Percentiles rank a stretch among this genome's conserved stretches.
Conservation (phyloP, 768 basidiomycete species). For the Aureoboletus auriporus region DNA sequence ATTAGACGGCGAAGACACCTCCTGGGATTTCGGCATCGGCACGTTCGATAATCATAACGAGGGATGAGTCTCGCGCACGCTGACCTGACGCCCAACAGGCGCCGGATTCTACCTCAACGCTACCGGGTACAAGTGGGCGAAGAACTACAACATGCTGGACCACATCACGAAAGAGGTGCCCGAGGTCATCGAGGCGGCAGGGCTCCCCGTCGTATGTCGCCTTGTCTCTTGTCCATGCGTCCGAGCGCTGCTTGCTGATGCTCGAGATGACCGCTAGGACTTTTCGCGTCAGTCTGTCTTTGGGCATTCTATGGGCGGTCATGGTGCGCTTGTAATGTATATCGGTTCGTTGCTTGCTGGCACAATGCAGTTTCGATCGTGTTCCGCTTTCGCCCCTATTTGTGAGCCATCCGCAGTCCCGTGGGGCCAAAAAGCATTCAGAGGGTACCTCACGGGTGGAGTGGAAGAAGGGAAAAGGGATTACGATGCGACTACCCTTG, state of each 20-base stretch:
- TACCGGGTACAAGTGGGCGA: conserved; percentile 65
- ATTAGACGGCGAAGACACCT: conserved; percentile 71
- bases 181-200: conserved; percentile 64
- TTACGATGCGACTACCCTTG: conserved; percentile 86
- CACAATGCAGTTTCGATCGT: conserved; percentile 72
- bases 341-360: conserved; percentile 56
- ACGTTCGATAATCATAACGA: conserved; percentile 5
- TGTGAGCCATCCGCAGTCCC: conserved; percentile 81
- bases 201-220: conserved; percentile 70
- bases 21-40: conserved; percentile 93
- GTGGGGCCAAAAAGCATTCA: conserved; percentile 93
- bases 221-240: neutral
- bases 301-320: conserved; percentile 98
- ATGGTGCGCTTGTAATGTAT: conserved; percentile 90
- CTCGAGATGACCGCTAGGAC: conserved; percentile 48
- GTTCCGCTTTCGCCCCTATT: conserved; percentile 84
- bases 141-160: conserved; percentile 86
- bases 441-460: conserved; percentile 76
- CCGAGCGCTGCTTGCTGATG: neutral
- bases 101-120: conserved; percentile 98
- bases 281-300: conserved; percentile 80
- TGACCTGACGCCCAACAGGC: conserved; percentile 30
- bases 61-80: neutral
- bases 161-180: conserved; percentile 86
- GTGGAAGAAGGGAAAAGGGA: conserved; percentile 64